phyloP scores from a whole-genome alignment of 2,329 filamentous ascomycete genomes.

The Phyllosticta citriasiana region DNA sequence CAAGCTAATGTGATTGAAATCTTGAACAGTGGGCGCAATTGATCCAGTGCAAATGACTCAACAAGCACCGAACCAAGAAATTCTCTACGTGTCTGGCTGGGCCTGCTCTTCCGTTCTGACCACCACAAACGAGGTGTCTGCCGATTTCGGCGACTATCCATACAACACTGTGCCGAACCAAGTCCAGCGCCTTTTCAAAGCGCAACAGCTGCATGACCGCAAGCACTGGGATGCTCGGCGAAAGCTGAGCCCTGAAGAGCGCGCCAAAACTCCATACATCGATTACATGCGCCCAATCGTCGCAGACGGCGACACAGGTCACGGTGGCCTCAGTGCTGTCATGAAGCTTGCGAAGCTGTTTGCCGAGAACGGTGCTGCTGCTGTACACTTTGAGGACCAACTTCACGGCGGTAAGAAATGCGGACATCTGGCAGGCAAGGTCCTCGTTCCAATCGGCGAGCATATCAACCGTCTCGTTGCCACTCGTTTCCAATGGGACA shows the following conservation, averaged over 20 bases:
- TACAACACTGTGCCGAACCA: conserved; percentile 99
- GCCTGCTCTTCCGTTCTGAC: conserved; percentile 91
- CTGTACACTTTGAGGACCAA: conserved; percentile 96
- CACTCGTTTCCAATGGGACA: conserved; percentile 92
- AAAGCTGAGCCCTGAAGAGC: conserved; percentile 64
- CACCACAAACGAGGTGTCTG: conserved; percentile 90
- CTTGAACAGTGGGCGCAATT: conserved; percentile 73
- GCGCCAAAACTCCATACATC: conserved; percentile 66
- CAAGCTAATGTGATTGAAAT: not conserved
- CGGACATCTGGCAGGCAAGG: conserved; percentile 91
- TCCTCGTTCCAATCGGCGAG: conserved; percentile 84
- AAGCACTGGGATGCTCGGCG: conserved; percentile 85
- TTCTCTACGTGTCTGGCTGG: conserved; percentile 95
- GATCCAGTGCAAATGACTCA: conserved; percentile 99
- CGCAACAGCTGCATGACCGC: conserved; percentile 91
- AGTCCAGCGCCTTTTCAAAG: conserved; percentile 91
- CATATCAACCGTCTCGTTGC: conserved; percentile 94
- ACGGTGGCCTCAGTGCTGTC: conserved; percentile 85
- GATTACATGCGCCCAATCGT: conserved; percentile 94
- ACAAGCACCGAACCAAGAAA: conserved; percentile 90
- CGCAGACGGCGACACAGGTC: conserved; percentile 91
- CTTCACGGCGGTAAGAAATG: conserved; percentile 98
- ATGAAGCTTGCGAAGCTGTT: conserved; percentile 96
- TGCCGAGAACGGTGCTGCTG: conserved; percentile 91
- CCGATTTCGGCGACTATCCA: conserved; percentile 96